These are phyloP conservation scores for Gentiana straminea DNA, from an alignment of 257 asterid genomes.

Conservation along the genomic window DNA sequence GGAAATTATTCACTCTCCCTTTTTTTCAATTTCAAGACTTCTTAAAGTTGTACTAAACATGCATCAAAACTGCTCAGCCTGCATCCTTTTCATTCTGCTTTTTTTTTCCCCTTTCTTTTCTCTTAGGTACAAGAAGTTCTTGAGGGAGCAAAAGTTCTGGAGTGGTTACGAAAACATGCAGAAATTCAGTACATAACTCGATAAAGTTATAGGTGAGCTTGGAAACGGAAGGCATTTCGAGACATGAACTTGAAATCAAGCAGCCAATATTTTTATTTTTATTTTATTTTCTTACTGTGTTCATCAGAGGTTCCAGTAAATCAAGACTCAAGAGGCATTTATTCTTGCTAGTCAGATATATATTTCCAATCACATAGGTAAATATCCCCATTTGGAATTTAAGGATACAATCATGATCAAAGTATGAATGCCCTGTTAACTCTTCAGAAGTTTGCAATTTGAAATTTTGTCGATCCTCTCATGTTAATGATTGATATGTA, in stretches of 20 bases:
- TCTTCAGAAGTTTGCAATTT: too few relatives aligned
- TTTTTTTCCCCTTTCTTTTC: slow-evolving; percentile 4
- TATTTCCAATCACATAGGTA: too few relatives aligned
- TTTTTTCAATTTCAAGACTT: not conserved
- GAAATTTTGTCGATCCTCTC: too few relatives aligned
- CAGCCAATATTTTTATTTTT: too few relatives aligned
- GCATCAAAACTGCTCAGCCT: not conserved
- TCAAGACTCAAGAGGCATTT: too few relatives aligned
- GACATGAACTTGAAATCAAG: not conserved
- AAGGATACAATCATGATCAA: too few relatives aligned
- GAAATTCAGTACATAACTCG: slow-evolving; percentile 55
- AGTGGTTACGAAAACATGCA: slow-evolving; percentile 78
- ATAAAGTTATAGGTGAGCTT: slow-evolving; percentile 9
- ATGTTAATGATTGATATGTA: too few relatives aligned
- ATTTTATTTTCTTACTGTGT: too few relatives aligned
- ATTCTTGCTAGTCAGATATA: too few relatives aligned
- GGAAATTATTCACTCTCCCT: not conserved
- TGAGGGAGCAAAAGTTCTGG: slow-evolving; percentile 93
- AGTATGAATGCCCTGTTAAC: too few relatives aligned
- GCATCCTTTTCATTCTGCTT: not conserved
- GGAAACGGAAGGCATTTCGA: not conserved
- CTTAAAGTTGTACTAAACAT: not conserved
- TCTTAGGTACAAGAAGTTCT: slow-evolving; percentile 85
- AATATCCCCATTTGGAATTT: too few relatives aligned
- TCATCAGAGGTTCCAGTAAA: too few relatives aligned